Base-by-base conservation (phyloP, 2,329 filamentous ascomycete genomes). In the Amauroascus niger region DNA sequence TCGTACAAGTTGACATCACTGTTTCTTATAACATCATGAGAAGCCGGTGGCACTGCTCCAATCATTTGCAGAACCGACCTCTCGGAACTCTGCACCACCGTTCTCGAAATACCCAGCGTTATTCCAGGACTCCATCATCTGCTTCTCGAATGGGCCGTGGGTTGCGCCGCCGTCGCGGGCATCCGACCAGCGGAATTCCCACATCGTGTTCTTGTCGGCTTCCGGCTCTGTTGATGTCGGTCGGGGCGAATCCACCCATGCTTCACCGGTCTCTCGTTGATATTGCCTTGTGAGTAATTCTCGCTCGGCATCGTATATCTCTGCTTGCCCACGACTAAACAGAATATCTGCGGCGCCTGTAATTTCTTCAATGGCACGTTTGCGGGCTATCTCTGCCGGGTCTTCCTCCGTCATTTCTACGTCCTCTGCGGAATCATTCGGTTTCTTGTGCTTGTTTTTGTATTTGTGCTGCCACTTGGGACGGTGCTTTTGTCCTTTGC, bases 161-260 rank as follows among this genome's bases (percentile, higher is more conserved):
- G 80, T 79, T 46, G 81, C 79, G 9, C 80, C 87, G 26, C 81
- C 86, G 64, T 95, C 91, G 39, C 89, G 79, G 16, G 87, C 88
- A 67, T 95, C 89, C 37, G 82, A 84, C 93, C 93, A 98, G 55
- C 88, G 80, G 67, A 88, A 98, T 69, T 97, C 87, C 90, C 91
- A 98, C 76, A 81, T 79, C 33, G 71, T 71, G 44, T 58, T 16
- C 22, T 69, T 64, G 45, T 64, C 62, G 44, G 66, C 63, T 39
- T 63, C 64, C 13, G 48, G 55, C 22, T 69, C 64, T 44, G 64
- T 62, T 45, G 67, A 64, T 39, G 62, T 65, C 39, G 64, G 7
- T 5, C 13, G 4, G 11, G 52, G 28, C 5, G 75, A 73, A 40
- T 82, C 80, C 50, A 78, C 73, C 93, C 93, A 98, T 7, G 86